A percentile compares a stretch with the other conserved stretches of the same genome.
Conservation (phyloP, 2,329 filamentous ascomycete species). For the Herpomyces periplanetae region DNA sequence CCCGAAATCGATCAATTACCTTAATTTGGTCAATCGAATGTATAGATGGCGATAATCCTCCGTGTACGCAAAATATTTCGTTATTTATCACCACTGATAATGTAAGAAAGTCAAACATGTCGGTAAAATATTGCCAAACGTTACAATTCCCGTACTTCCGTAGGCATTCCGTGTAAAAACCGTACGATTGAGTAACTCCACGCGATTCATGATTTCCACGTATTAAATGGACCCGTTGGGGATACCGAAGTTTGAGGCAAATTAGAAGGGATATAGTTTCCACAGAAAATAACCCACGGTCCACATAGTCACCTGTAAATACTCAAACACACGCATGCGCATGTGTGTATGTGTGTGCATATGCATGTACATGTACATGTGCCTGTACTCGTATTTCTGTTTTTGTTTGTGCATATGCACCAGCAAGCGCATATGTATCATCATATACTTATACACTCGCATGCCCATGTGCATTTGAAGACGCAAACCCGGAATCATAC, state of each 20-base stretch:
- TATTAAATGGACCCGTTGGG: conserved; percentile 72
- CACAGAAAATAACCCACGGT: conserved; percentile 89
- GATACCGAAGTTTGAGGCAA: conserved; percentile 85
- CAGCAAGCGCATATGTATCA: too few relatives aligned
- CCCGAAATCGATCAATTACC: conserved; percentile 90
- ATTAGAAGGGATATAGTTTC: conserved; percentile 93
- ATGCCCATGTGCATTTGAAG: too few relatives aligned
- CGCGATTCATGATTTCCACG: conserved; percentile 91
- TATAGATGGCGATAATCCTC: conserved; percentile 54
- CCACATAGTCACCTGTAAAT: conserved; percentile 59
- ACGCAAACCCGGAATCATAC: too few relatives aligned
- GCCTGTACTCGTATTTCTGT: too few relatives aligned
- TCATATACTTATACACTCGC: too few relatives aligned
- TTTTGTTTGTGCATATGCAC: too few relatives aligned
- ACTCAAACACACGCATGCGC: too few relatives aligned
- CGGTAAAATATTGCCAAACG: conserved; percentile 97
- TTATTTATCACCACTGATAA: conserved; percentile 92
- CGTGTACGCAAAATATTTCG: conserved; percentile 95
- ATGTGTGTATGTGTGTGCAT: too few relatives aligned
- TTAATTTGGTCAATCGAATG: conserved; percentile 98
- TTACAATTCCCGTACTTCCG: conserved; percentile 95
- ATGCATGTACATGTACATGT: too few relatives aligned
- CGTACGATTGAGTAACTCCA: conserved; percentile 90
- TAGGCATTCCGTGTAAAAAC: conserved; percentile 91
- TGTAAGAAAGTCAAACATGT: conserved; percentile 97